These are phyloP conservation scores for Colletotrichum falcatum DNA, from an alignment of 2,329 filamentous ascomycete genomes.

Conservation along the genomic window DNA sequence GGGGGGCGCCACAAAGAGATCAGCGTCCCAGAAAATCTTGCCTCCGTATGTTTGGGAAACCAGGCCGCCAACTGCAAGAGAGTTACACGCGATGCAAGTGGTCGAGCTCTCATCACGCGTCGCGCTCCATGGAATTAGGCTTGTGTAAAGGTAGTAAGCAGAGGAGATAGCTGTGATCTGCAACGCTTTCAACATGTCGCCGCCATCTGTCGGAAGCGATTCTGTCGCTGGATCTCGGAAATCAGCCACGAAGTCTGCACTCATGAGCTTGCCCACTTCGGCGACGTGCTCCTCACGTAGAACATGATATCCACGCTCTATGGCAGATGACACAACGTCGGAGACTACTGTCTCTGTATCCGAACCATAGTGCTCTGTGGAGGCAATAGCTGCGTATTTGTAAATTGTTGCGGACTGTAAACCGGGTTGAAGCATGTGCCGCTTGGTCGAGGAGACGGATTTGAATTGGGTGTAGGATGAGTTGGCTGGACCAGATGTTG, in stretches of 20 bases:
- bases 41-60: slow-evolving; percentile 48
- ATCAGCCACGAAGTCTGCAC: neutral
- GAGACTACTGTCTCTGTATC: neutral
- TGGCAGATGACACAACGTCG: neutral
- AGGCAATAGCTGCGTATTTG: neutral
- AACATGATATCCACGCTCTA: neutral
- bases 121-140: slow-evolving; percentile 18
- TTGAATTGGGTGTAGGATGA: neutral
- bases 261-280: neutral
- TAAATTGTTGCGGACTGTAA: neutral
- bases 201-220: neutral
- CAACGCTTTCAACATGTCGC: slow-evolving; percentile 6
- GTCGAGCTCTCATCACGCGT: neutral
- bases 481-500: neutral
- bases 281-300: neutral
- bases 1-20: slow-evolving; percentile 47
- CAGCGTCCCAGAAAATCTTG: slow-evolving; percentile 49
- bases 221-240: neutral
- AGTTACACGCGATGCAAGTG: slow-evolving; percentile 30
- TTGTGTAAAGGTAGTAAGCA: slow-evolving; percentile 26
- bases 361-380: neutral
- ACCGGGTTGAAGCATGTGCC: neutral
- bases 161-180: slow-evolving; percentile 22
- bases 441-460: neutral
- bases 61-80: slow-evolving; percentile 46